Evolutionary conservation across 257 asterid genomes (phyloP), one percentile per base, ranked within the genome.

Genomic region (Nicotiana otophora): DNA sequence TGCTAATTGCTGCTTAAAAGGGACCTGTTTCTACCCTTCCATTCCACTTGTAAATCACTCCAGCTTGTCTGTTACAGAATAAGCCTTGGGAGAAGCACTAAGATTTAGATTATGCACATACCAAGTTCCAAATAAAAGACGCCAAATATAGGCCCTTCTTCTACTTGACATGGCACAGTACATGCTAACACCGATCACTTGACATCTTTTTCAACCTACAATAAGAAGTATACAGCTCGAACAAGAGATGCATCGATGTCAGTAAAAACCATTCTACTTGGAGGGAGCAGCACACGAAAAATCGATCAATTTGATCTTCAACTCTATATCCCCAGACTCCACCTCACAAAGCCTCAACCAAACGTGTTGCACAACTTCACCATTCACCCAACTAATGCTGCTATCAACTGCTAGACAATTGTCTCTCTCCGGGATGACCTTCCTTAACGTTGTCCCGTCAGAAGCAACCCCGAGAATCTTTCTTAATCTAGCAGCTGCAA

Each of bases 341-440:
- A 87, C 92, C 19, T 85, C 89, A 48, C 87, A 58, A 54, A 89
- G 92, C 85, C 87, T 87, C 84, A 89, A 83, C 86, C 87, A 86
- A 83, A 89, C 91, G 75, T 80, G 85, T 64, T 89, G 92, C 80
- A 83, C 87, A 5, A 89, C 91, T 83, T 84, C 91, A 9, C 81
- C 81, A 39, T 86, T 87, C 12, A 61, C 76, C 88, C 85, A 89
- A 53, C 36, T 11, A 36, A 87, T 89, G 80, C 81, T 67, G 81
- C 92, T 89, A 23, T 84, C 89, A 6, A 84, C 87, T 23, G 91
- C 81, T 30, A 89, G 87, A 33, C 91, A 89, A 75, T 89, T 89
- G 77, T 89, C 92, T 17, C 23, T 83, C 31, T 84, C 89, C 2
- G 91, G 89, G 79, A 89, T 89, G 30, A 85, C 86, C 88, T 89